phyloP scores from a whole-genome alignment of 2,329 filamentous ascomycete genomes.

The Colletotrichum paranaense region DNA sequence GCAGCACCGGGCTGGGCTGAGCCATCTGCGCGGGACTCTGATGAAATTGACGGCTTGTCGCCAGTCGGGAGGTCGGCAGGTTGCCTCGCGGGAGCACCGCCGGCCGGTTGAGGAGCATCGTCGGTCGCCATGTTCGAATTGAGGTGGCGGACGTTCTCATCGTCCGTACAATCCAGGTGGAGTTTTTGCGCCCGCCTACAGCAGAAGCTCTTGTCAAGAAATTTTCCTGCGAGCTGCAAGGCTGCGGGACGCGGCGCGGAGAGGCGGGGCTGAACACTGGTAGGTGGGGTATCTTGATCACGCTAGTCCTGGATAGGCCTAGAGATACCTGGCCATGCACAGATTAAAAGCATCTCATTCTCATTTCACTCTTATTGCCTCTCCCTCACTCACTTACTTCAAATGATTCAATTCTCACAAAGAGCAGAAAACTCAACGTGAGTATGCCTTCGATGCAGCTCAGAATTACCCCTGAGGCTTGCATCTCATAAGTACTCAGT shows the following conservation, averaged over 20 bases:
- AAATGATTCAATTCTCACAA: not conserved
- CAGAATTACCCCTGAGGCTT: no score
- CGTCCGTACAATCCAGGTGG: conserved; percentile 25
- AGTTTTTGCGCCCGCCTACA: conserved; percentile 11
- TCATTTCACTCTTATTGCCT: not conserved
- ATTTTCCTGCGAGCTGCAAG: conserved; percentile 31
- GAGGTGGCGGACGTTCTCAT: conserved; percentile 30
- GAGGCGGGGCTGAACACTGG: conserved; percentile 26
- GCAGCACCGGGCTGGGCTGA: conserved; percentile 7
- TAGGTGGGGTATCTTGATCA: fast-evolving
- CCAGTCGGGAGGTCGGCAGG: conserved; percentile 13
- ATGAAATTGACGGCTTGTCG: conserved; percentile 18
- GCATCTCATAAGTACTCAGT: no score
- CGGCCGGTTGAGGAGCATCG: conserved; percentile 14
- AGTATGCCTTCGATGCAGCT: no score
- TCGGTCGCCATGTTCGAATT: conserved; percentile 32
- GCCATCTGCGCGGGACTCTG: conserved; percentile 13
- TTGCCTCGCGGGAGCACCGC: conserved; percentile 16
- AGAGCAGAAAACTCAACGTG: not conserved
- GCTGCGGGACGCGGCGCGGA: conserved; percentile 24
- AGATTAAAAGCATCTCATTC: not conserved
- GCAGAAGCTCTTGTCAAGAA: conserved; percentile 24
- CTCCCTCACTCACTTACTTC: not conserved
- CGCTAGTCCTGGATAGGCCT: not conserved
- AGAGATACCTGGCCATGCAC: fast-evolving